phyloP scores from a whole-genome alignment of 2,329 filamentous ascomycete genomes.

The Rosellinia necatrix region DNA sequence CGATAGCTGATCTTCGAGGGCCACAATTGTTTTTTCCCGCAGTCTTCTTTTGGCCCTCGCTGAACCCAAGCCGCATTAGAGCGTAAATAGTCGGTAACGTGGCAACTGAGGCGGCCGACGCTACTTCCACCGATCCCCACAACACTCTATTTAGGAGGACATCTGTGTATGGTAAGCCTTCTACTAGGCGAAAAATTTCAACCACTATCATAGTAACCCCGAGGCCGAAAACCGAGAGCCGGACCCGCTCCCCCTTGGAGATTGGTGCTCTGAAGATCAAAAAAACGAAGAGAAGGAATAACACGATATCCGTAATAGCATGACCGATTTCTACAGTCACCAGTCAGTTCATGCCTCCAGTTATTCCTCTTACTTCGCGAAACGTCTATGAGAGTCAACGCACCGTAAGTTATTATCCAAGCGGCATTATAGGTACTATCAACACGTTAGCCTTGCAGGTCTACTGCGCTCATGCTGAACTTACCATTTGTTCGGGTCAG shows the following conservation, averaged over 20 bases:
- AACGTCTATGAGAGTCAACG: neutral
- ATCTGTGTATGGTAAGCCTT: slow-evolving; percentile 8
- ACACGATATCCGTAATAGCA: slow-evolving; percentile 19
- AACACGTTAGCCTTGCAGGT: neutral
- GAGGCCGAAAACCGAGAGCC: slow-evolving; percentile 13
- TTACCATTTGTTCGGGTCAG: slow-evolving; percentile 8
- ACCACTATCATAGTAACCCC: slow-evolving; percentile 20
- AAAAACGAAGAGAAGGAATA: slow-evolving; percentile 20
- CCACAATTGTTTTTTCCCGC: neutral
- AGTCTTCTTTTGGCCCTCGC: neutral
- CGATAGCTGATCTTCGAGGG: neutral
- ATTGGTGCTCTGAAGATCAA: slow-evolving; percentile 14
- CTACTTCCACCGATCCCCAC: slow-evolving; percentile 27
- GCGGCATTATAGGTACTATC: slow-evolving; percentile 7
- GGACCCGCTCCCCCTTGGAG: neutral
- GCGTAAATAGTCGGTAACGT: slow-evolving; percentile 25
- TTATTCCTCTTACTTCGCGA: no score
- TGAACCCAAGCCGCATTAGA: slow-evolving; percentile 3
- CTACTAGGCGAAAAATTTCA: slow-evolving; percentile 21
- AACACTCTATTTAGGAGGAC: slow-evolving; percentile 9
- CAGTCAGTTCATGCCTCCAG: neutral
- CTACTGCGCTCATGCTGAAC: neutral
- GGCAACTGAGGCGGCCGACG: slow-evolving; percentile 19
- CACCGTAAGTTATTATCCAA: slow-evolving; percentile 29
- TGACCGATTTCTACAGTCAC: slow-evolving; percentile 22